Conservation (phyloP, 352 stramenopile species). For the Phytophthora niederhauseri region DNA sequence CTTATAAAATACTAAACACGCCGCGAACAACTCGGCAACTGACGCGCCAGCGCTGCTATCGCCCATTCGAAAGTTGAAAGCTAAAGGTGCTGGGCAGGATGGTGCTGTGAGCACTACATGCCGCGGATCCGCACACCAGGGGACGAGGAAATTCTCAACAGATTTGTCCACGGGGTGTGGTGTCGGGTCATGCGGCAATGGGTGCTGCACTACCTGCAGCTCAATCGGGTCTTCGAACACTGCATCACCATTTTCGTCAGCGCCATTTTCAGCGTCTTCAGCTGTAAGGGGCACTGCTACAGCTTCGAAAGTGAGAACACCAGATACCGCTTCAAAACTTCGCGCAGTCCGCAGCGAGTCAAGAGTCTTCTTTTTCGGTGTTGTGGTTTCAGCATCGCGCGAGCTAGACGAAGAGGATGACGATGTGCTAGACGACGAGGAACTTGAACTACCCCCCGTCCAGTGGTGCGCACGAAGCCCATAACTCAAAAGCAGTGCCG, state of each 20-base stretch:
- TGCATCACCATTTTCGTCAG: constrained; percentile 13
- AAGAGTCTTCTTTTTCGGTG: constrained; percentile 66
- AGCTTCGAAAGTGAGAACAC: constrained; percentile 80
- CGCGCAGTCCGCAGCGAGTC: constrained; percentile 67
- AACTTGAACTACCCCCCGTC: constrained; percentile 31
- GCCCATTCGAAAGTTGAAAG: constrained; percentile 83
- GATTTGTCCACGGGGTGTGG: constrained; percentile 60
- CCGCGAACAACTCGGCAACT: constrained; percentile 74
- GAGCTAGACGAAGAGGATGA: constrained; percentile 14
- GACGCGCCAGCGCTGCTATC: constrained; percentile 66
- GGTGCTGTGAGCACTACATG: constrained; percentile 49
- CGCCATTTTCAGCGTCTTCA: constrained; percentile 20
- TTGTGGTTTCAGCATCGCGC: constrained; percentile 29
- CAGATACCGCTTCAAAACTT: constrained; percentile 78
- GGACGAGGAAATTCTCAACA: constrained; percentile 76
- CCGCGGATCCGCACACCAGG: constrained; percentile 55
- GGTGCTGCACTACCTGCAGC: constrained; percentile 57
- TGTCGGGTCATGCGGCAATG: constrained; percentile 53
- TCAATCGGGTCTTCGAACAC: constrained; percentile 48
- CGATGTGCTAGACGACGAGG: constrained; percentile 31
- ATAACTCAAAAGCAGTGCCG: constrained; percentile 75
- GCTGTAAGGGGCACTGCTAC: constrained; percentile 34
- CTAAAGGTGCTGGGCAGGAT: constrained; percentile 59
- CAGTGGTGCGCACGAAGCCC: constrained; percentile 85
- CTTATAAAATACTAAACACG: constrained; percentile 84